Evolutionary conservation across 768 basidiomycete species (phyloP).

Genomic region (Hericium erinaceus): DNA sequence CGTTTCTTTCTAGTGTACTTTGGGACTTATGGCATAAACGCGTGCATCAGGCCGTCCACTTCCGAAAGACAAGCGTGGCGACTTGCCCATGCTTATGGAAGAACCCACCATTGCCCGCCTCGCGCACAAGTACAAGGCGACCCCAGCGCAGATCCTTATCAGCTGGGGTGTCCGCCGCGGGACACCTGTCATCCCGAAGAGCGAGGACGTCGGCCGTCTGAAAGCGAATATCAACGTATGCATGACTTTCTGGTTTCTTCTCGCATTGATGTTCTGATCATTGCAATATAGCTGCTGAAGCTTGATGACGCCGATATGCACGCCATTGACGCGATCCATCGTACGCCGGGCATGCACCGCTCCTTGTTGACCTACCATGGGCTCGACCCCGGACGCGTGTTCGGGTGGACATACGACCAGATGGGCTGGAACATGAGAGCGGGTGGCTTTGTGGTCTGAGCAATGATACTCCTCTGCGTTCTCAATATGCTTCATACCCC

Average conservation of each 20-base stretch:
- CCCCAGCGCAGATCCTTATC: conserved; percentile 43
- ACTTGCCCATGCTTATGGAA: not conserved
- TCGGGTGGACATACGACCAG: conserved; percentile 37
- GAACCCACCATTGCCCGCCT: conserved; percentile 18
- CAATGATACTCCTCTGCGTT: not conserved
- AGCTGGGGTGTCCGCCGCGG: conserved; percentile 49
- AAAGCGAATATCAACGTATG: conserved; percentile 40
- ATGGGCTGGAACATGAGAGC: conserved; percentile 32
- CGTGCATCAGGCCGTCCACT: not conserved
- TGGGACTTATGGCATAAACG: too few species aligned
- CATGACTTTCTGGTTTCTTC: not conserved
- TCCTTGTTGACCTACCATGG: conserved; percentile 20
- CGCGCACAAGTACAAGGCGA: conserved; percentile 32
- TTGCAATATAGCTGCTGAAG: conserved; percentile 23
- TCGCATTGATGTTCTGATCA: conserved; percentile 8
- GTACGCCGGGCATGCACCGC: conserved; percentile 30
- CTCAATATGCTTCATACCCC: not conserved
- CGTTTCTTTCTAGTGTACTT: not conserved
- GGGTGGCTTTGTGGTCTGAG: conserved; percentile 21
- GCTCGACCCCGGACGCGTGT: conserved; percentile 22
- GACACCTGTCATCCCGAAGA: conserved; percentile 47
- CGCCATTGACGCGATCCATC: conserved; percentile 32
- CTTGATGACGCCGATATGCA: conserved; percentile 31
- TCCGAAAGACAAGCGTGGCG: not conserved
- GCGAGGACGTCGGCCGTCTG: conserved; percentile 34